These are phyloP conservation scores for Vitis hybrid DNA, from an alignment of 177 flowering plant species.

Conservation along the genomic window DNA sequence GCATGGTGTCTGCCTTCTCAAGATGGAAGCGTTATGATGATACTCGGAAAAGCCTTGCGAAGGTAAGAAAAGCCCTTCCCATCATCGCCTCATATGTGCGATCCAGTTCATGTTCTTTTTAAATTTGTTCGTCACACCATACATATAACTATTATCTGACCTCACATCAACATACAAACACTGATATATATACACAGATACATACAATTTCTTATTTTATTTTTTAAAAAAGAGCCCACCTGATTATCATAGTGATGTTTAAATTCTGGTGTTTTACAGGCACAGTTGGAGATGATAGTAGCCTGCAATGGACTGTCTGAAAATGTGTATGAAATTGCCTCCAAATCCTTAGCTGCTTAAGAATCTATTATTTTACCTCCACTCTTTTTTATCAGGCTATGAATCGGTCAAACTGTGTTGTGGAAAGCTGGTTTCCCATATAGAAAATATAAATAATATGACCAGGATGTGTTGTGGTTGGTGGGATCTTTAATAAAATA, in stretches of 20 bases:
- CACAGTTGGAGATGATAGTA: slow-evolving; percentile 85
- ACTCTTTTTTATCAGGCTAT: too few species aligned
- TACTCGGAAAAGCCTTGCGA: slow-evolving; percentile 72
- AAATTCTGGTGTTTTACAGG: slow-evolving; percentile 40
- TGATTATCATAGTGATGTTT: too few species aligned
- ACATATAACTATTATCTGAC: too few species aligned
- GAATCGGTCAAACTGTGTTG: too few species aligned
- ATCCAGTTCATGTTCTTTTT: too few species aligned
- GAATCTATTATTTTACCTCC: background rate
- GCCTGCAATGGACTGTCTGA: slow-evolving; percentile 82
- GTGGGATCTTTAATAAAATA: too few species aligned
- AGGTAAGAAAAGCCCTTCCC: slow-evolving; percentile 42
- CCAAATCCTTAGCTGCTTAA: slow-evolving; percentile 77
- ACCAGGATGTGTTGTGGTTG: too few species aligned
- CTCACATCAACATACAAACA: too few species aligned
- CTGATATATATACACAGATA: too few species aligned
- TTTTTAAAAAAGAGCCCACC: background rate
- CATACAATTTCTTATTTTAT: background rate
- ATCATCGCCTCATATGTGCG: background rate
- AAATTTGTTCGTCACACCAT: too few species aligned
- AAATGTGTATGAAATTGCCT: slow-evolving; percentile 93
- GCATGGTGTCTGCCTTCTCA: slow-evolving; percentile 94
- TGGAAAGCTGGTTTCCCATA: too few species aligned
- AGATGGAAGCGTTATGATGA: slow-evolving; percentile 90
- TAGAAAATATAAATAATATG: too few species aligned